Conservation (phyloP, 257 asterid species). For the Euphrasia confusa region DNA sequence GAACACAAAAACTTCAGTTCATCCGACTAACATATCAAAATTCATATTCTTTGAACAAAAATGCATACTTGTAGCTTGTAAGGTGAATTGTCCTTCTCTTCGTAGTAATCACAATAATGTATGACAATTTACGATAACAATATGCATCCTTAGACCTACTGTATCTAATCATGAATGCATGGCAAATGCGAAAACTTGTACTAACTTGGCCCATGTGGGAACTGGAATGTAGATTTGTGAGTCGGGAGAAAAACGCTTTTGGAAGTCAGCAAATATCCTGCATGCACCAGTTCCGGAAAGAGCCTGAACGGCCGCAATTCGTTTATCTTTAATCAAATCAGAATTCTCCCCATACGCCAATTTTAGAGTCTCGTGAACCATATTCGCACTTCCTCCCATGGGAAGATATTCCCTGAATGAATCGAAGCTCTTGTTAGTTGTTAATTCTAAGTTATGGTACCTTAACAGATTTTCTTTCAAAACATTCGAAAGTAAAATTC, state of each 20-base stretch:
- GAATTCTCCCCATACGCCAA: conserved; percentile 93
- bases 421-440: conserved; percentile 11
- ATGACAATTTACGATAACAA: too few relatives aligned
- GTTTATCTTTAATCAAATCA: conserved; percentile 70
- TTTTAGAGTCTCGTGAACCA: conserved; percentile 82
- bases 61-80: too few relatives aligned
- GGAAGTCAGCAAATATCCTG: conserved; percentile 93
- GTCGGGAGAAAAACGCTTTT: conserved; percentile 82
- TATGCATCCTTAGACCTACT: too few relatives aligned
- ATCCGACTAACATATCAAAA: too few relatives aligned
- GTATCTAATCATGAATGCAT: background rate
- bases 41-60: too few relatives aligned
- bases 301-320: conserved; percentile 91
- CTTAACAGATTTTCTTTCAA: too few relatives aligned
- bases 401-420: conserved; percentile 94
- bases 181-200: conserved; percentile 17
- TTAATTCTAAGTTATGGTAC: background rate
- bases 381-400: conserved; percentile 87
- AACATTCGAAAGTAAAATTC: background rate
- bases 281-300: conserved; percentile 98
- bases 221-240: conserved; percentile 83
- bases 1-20: too few relatives aligned
- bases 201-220: conserved; percentile 98
- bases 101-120: too few relatives aligned
- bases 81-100: too few relatives aligned